Conservation (phyloP, 2,329 filamentous ascomycete species). For the Exophiala calicioides region DNA sequence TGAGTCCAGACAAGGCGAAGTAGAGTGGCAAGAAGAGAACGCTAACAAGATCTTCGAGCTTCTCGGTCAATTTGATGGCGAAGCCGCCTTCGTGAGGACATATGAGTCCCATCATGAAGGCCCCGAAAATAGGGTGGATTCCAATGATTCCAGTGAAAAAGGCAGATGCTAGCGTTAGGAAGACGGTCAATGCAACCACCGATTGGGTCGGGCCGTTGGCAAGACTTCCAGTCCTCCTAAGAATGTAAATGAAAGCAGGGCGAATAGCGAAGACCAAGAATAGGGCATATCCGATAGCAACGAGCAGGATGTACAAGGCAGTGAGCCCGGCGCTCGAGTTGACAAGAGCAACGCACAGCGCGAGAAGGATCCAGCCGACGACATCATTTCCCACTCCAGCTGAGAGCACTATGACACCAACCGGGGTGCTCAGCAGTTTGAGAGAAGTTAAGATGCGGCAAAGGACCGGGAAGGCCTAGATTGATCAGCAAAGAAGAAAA, state of each 20-base stretch:
- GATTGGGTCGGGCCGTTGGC: constrained; percentile 86
- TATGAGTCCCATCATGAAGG: constrained; percentile 84
- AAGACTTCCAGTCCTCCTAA: constrained; percentile 73
- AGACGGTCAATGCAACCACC: constrained; percentile 77
- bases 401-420: constrained; percentile 84
- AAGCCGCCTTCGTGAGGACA: constrained; percentile 68
- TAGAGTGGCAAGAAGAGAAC: constrained; percentile 86
- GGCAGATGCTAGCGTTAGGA: constrained; percentile 74
- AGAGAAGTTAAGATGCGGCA: constrained; percentile 92
- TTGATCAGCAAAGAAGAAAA: constrained; percentile 10
- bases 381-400: constrained; percentile 94
- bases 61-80: constrained; percentile 84
- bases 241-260: constrained; percentile 71
- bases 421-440: constrained; percentile 77
- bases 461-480: constrained; percentile 75
- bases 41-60: constrained; percentile 87
- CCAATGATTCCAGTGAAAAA: constrained; percentile 92
- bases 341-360: constrained; percentile 88
- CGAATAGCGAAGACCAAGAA: constrained; percentile 73
- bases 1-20: constrained; percentile 87
- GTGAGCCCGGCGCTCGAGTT: constrained; percentile 82
- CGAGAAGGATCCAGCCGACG: constrained; percentile 85
- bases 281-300: constrained; percentile 71
- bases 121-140: constrained; percentile 91
- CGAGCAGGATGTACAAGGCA: constrained; percentile 80